Percentiles rank a stretch among this genome's conserved stretches.
These are phyloP conservation scores for Millerozyma acaciae DNA, from an alignment of 805 yeast species.

Conservation along the genomic window DNA sequence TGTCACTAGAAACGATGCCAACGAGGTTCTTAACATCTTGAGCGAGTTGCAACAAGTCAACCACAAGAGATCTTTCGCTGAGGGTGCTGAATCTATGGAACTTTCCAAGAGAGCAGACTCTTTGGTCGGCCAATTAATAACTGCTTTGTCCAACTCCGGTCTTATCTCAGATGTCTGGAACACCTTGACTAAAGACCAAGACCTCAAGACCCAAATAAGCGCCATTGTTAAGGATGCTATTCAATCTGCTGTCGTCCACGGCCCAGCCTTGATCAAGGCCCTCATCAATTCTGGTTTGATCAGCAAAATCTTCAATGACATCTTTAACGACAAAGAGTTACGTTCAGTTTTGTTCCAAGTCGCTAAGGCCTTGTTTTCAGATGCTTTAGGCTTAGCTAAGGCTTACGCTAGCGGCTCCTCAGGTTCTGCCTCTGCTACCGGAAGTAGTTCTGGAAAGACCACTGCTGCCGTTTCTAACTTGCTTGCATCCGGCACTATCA, in stretches of 20 bases:
- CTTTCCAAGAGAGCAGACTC: constrained; percentile 34
- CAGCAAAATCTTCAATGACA: constrained; percentile 25
- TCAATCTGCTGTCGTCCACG: constrained; percentile 32
- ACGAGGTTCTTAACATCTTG: constrained; percentile 30
- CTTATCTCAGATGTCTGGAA: constrained; percentile 33
- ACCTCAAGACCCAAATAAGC: constrained; percentile 22
- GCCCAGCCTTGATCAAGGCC: constrained; percentile 38
- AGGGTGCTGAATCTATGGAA: constrained; percentile 22
- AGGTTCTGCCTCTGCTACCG: constrained; percentile 8
- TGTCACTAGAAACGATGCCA: constrained; percentile 34
- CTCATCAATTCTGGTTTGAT: constrained; percentile 40
- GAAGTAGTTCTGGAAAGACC: constrained; percentile 14
- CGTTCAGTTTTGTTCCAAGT: constrained; percentile 29
- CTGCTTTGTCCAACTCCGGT: constrained; percentile 37
- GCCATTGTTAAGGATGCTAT: constrained; percentile 29
- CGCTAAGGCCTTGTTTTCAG: constrained; percentile 30
- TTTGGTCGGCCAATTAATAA: constrained; percentile 31
- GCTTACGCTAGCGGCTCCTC: constrained; percentile 7
- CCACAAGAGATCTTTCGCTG: constrained; percentile 34
- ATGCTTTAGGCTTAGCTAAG: constrained; percentile 26
- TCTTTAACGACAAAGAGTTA: constrained; percentile 31
- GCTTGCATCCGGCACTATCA: constrained; percentile 9
- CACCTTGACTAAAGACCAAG: constrained; percentile 29
- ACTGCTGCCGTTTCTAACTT: constrained; percentile 10
- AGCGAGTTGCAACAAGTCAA: constrained; percentile 30